Conservation (phyloP, 1,284 basidiomycete species). For the Tremellales sp. region DNA sequence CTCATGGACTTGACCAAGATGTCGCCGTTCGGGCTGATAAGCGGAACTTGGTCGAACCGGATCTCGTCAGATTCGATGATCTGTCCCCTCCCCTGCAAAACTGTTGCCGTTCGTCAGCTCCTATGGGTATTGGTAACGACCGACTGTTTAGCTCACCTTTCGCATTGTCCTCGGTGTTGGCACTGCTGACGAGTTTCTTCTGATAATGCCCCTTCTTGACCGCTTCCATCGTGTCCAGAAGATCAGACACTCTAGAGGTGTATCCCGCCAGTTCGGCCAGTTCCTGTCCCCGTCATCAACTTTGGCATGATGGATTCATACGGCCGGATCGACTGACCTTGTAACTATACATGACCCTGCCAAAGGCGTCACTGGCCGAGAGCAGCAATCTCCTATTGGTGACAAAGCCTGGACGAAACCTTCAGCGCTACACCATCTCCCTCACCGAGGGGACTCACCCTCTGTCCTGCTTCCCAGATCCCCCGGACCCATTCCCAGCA, state of each 20-base stretch:
- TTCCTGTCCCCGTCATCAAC: constrained; percentile 51
- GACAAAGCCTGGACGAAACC: constrained; percentile 66
- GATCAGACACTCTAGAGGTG: constrained; percentile 81
- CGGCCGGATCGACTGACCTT: constrained; percentile 50
- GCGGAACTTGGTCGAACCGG: constrained; percentile 86
- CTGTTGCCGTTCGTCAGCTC: no score
- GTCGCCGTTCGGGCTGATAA: constrained; percentile 94
- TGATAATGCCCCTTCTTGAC: constrained; percentile 80
- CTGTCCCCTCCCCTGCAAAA: constrained; percentile 72
- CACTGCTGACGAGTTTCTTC: constrained; percentile 77
- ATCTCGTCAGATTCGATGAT: constrained; percentile 78
- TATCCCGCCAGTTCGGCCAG: constrained; percentile 93
- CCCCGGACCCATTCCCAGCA: constrained; percentile 58
- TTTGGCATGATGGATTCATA: constrained; percentile 1
- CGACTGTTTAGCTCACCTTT: constrained; percentile 57
- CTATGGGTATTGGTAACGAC: neutral
- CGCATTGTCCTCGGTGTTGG: constrained; percentile 71
- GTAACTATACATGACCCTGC: constrained; percentile 85
- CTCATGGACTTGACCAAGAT: constrained; percentile 77
- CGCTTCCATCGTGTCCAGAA: constrained; percentile 89
- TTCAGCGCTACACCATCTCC: neutral
- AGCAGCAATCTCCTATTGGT: constrained; percentile 88
- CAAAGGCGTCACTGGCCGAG: constrained; percentile 58
- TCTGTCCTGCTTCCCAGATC: constrained; percentile 84
- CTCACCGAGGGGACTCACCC: constrained; percentile 58